A percentile compares a stretch with the other conserved stretches of the same genome.
Evolutionary conservation across 768 basidiomycete species (phyloP).

Genomic region (Rhodotorula graminis): DNA sequence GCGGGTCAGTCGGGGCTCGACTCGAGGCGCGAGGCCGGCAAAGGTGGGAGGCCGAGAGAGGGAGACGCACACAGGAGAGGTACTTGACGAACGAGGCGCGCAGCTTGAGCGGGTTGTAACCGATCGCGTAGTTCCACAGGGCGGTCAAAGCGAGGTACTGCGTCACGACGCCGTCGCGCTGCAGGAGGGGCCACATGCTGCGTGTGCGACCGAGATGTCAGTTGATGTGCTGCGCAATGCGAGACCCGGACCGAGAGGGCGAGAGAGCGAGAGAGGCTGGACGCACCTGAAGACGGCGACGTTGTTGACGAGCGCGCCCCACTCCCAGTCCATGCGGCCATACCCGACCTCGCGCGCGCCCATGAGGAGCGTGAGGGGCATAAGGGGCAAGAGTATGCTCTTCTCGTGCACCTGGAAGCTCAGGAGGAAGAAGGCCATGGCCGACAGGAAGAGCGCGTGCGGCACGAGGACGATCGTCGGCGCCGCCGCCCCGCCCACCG

Average conservation of each 20-base stretch:
- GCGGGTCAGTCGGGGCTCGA: neutral
- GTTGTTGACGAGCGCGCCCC: constrained; percentile 72
- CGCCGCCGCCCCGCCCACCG: constrained; percentile 47
- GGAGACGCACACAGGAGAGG: constrained; percentile 38
- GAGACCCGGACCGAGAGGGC: neutral
- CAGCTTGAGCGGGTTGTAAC: constrained; percentile 61
- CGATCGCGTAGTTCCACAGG: constrained; percentile 78
- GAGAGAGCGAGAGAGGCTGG: neutral
- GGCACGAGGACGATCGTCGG: constrained; percentile 67
- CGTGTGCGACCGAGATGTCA: neutral
- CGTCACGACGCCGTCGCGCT: constrained; percentile 67
- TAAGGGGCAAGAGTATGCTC: constrained; percentile 74
- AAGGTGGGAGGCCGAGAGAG: constrained; percentile 33
- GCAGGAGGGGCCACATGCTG: constrained; percentile 89
- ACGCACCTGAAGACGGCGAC: constrained; percentile 80
- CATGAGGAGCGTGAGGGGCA: constrained; percentile 76
- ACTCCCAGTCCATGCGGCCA: constrained; percentile 59
- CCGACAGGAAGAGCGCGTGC: constrained; percentile 70
- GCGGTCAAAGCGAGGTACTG: constrained; percentile 66
- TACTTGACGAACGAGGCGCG: constrained; percentile 52
- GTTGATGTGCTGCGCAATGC: no score
- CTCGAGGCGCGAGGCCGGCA: neutral
- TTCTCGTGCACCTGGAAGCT: constrained; percentile 98
- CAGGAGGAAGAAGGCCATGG: constrained; percentile 91
- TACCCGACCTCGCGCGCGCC: constrained; percentile 45